Evolutionary conservation across 345 rosid species (phyloP).

Genomic region (Gossypium thurberi): DNA sequence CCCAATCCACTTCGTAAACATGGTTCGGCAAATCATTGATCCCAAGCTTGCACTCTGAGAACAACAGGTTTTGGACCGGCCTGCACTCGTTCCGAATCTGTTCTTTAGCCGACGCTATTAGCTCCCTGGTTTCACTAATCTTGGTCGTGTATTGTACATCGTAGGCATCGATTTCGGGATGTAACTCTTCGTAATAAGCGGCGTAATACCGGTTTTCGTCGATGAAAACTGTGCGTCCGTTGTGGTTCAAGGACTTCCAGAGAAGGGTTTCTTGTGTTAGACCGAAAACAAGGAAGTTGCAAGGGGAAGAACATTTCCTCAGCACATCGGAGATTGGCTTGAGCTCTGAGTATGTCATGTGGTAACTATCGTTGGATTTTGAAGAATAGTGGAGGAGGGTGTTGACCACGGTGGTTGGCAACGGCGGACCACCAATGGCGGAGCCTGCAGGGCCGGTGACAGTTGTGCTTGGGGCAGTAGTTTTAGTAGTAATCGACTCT

Average conservation of each 20-base stretch:
- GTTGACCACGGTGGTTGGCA: constrained; percentile 60
- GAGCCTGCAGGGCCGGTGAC: constrained; percentile 15
- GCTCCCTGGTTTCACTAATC: constrained; percentile 49
- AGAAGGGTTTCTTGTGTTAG: constrained; percentile 89
- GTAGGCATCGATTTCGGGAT: constrained; percentile 83
- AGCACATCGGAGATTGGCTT: constrained; percentile 76
- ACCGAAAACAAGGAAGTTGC: constrained; percentile 85
- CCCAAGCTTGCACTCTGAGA: constrained; percentile 80
- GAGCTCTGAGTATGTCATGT: constrained; percentile 64
- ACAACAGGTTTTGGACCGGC: constrained; percentile 84
- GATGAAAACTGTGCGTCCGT: constrained; percentile 79
- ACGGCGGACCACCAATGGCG: constrained; percentile 25
- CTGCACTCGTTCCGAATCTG: constrained; percentile 66
- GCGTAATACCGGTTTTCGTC: constrained; percentile 96
- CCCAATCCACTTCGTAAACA: constrained; percentile 94
- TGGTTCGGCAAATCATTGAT: constrained; percentile 89
- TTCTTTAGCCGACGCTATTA: constrained; percentile 47
- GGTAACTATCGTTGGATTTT: constrained; percentile 68
- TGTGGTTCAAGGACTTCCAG: constrained; percentile 85
- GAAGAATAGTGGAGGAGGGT: constrained; percentile 79
- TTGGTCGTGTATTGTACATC: constrained; percentile 95
- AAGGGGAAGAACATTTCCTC: constrained; percentile 74
- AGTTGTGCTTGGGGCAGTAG: constrained; percentile 19
- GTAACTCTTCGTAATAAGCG: constrained; percentile 77
- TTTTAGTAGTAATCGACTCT: constrained; percentile 37